Percentiles rank a stretch among this genome's conserved stretches.
Evolutionary conservation across 495 filamentous ascomycete genomes (phyloP).

Genomic region (Neurospora sp.): DNA sequence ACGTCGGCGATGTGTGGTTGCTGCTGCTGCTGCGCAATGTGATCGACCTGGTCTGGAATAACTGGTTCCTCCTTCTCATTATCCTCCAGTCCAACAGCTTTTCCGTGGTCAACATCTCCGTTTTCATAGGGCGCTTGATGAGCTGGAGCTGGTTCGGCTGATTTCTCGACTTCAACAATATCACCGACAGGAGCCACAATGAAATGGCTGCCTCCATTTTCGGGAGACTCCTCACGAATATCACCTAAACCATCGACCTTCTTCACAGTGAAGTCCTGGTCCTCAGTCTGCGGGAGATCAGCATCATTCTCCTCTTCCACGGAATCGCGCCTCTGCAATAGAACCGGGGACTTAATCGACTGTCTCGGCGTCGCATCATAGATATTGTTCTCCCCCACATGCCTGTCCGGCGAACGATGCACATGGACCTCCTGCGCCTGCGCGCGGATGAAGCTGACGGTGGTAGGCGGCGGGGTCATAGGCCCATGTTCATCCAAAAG

Average conservation of each 20-base stretch:
- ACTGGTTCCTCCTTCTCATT: neutral
- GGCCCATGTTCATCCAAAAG: neutral
- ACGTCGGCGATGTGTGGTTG: neutral
- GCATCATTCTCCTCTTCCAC: neutral
- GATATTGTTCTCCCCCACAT: slow-evolving; percentile 27
- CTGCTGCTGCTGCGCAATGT: neutral
- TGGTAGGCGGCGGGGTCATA: neutral
- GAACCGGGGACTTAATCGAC: slow-evolving; percentile 6
- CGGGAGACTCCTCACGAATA: neutral
- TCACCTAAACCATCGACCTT: neutral
- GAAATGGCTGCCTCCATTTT: neutral
- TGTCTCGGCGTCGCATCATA: slow-evolving; percentile 35
- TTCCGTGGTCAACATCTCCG: neutral
- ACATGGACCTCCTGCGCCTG: neutral
- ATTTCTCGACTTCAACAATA: neutral
- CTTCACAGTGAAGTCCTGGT: neutral
- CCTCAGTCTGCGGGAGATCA: neutral
- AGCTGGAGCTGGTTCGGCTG: neutral
- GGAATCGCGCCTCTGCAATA: neutral
- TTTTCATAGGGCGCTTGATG: neutral
- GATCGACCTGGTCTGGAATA: neutral
- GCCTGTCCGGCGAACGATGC: neutral
- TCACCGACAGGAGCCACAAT: neutral
- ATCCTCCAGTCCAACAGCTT: neutral
- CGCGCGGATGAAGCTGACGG: neutral